phyloP scores from a whole-genome alignment of 441 rosid genomes.

The Gossypium lobatum region DNA sequence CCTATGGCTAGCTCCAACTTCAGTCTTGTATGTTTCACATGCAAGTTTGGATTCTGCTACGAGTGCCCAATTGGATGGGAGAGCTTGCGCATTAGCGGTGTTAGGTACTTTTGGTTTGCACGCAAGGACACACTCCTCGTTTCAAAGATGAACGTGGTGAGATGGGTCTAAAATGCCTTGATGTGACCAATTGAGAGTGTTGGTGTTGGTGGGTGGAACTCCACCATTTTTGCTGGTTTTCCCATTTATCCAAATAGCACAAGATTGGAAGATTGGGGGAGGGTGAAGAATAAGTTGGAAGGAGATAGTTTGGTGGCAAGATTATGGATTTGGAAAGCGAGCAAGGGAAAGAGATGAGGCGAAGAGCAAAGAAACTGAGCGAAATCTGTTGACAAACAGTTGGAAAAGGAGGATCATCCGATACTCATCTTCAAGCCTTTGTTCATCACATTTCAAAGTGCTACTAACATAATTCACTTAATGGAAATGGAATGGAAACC shows the following conservation, averaged over 20 bases:
- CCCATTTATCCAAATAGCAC: constrained; percentile 28
- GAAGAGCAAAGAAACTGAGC: background rate
- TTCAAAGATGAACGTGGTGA: constrained; percentile 11
- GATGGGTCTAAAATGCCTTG: constrained; percentile 25
- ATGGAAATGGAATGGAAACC: background rate
- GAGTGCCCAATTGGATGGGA: constrained; percentile 25
- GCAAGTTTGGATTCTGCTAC: constrained; percentile 25
- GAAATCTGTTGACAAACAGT: background rate
- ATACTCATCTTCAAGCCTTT: constrained; percentile 13
- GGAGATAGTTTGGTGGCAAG: background rate
- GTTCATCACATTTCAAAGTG: constrained; percentile 9
- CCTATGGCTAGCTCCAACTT: constrained; percentile 22
- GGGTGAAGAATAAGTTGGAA: constrained; percentile 1
- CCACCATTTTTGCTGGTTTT: constrained; percentile 19
- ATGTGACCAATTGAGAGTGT: constrained; percentile 33
- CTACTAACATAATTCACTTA: background rate
- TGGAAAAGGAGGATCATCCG: constrained; percentile 9
- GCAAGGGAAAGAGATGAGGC: constrained; percentile 8
- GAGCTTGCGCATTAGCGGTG: constrained; percentile 15
- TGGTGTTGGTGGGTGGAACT: constrained; percentile 20
- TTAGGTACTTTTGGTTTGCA: constrained; percentile 29
- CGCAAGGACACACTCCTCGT: constrained; percentile 8
- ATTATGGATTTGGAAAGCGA: constrained; percentile 14
- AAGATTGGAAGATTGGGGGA: constrained; percentile 35
- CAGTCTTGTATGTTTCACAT: constrained; percentile 31